phyloP scores from a whole-genome alignment of 2,329 filamentous ascomycete genomes.

The Hypoxylon sp. region DNA sequence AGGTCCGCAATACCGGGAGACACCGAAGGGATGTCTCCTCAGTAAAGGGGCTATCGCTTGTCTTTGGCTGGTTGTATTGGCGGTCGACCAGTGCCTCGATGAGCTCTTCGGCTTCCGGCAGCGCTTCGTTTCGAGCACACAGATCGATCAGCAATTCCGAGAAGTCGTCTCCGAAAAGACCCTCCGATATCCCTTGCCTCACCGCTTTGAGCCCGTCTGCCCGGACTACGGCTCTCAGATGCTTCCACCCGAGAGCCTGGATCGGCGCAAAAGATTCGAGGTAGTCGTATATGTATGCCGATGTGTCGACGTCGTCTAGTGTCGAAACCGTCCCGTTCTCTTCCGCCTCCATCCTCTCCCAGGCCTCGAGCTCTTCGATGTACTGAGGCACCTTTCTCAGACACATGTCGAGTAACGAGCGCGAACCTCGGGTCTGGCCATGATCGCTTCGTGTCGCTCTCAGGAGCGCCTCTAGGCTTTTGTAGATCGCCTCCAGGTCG shows the following conservation, averaged over 20 bases:
- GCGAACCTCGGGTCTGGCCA: conserved; percentile 41
- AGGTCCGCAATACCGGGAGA: conserved; percentile 48
- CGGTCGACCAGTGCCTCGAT: conserved; percentile 48
- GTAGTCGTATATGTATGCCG: conserved; percentile 57
- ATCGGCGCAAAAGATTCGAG: conserved; percentile 54
- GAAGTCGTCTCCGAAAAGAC: conserved; percentile 53
- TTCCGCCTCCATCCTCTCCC: conserved; percentile 51
- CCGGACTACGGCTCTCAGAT: conserved; percentile 55
- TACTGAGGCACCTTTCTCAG: conserved; percentile 58
- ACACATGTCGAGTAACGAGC: conserved; percentile 58
- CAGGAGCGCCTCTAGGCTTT: conserved; percentile 55
- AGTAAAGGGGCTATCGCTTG: conserved; percentile 43
- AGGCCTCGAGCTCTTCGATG: conserved; percentile 54
- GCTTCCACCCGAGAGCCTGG: conserved; percentile 52
- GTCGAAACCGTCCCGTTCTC: conserved; percentile 48
- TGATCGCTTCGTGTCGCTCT: conserved; percentile 47
- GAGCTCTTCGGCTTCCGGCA: conserved; percentile 53
- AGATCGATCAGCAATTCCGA: conserved; percentile 52
- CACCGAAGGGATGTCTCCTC: conserved; percentile 42
- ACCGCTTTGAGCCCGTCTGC: conserved; percentile 57
- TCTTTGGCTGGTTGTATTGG: conserved; percentile 48
- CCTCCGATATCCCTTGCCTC: conserved; percentile 51
- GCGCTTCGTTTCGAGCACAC: conserved; percentile 48
- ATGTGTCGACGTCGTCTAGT: conserved; percentile 49
- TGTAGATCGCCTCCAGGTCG: conserved; percentile 56